A percentile compares a stretch with the other conserved stretches of the same genome.
phyloP scores from a whole-genome alignment of 768 basidiomycete genomes.

The Phylloporus sp. region DNA sequence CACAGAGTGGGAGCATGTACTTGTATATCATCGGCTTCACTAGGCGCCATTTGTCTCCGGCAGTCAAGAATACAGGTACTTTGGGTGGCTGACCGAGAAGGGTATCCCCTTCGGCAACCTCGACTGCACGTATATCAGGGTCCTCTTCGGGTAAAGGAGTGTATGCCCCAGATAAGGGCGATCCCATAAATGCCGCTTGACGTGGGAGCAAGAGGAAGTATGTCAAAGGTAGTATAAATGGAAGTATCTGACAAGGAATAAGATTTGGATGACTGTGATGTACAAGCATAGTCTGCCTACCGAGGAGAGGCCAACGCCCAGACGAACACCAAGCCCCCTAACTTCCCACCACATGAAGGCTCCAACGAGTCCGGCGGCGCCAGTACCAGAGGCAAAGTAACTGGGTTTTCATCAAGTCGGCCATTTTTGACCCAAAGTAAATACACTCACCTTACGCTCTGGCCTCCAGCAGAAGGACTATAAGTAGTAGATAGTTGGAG shows the following conservation, averaged over 20 bases:
- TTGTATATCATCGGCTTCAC: slow-evolving; percentile 72
- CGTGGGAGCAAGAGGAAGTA: slow-evolving; percentile 78
- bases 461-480: slow-evolving; percentile 68
- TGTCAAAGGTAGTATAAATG: slow-evolving; percentile 71
- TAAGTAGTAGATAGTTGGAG: slow-evolving; percentile 88
- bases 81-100: slow-evolving; percentile 34
- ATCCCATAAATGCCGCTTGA: slow-evolving; percentile 45
- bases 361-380: slow-evolving; percentile 89
- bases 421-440: background rate
- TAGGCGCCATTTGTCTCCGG: slow-evolving; percentile 74
- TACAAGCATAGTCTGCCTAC: slow-evolving; percentile 40
- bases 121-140: slow-evolving; percentile 13
- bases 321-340: slow-evolving; percentile 75
- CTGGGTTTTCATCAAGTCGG: slow-evolving; percentile 31
- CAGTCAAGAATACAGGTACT: slow-evolving; percentile 50
- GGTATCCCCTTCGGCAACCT: slow-evolving; percentile 29
- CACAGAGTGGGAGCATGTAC: slow-evolving; percentile 94
- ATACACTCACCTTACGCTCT: slow-evolving; percentile 67
- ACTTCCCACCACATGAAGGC: slow-evolving; percentile 96
- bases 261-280: slow-evolving; percentile 1
- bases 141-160: slow-evolving; percentile 36
- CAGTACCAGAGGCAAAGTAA: slow-evolving; percentile 93
- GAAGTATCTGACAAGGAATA: slow-evolving; percentile 57
- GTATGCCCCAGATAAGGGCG: slow-evolving; percentile 36
- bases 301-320: slow-evolving; percentile 79